Conservation (phyloP, 164 flowering plant species). For the Annona cherimola region DNA sequence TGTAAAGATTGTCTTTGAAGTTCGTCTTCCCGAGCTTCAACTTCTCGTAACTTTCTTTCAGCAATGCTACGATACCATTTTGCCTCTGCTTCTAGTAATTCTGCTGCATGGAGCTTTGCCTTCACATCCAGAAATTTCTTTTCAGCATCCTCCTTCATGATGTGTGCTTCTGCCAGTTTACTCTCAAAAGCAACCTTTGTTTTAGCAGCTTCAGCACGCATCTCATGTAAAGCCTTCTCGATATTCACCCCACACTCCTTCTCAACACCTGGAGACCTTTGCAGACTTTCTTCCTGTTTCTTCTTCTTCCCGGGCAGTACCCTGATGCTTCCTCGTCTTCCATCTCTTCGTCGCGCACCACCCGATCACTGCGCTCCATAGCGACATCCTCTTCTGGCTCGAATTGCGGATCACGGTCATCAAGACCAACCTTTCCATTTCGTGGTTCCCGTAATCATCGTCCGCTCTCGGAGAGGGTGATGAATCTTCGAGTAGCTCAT, state of each 20-base stretch:
- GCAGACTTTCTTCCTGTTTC: too few species aligned
- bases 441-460: constrained; percentile 1
- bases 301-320: too few species aligned
- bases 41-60: constrained; percentile 79
- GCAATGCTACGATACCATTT: constrained; percentile 53
- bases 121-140: constrained; percentile 60
- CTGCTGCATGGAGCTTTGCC: constrained; percentile 59
- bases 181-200: constrained; percentile 67
- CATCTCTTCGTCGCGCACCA: neutral
- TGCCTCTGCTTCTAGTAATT: constrained; percentile 75
- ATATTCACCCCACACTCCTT: too few species aligned
- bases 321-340: constrained; percentile 6
- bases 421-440: constrained; percentile 4
- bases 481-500: neutral
- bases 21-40: constrained; percentile 90
- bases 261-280: too few species aligned
- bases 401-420: constrained; percentile 1
- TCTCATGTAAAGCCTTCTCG: constrained; percentile 89
- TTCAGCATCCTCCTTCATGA: constrained; percentile 63
- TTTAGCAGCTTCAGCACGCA: constrained; percentile 89
- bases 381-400: constrained; percentile 1
- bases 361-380: neutral
- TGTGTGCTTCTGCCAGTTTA: constrained; percentile 65
- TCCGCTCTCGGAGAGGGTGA: neutral
- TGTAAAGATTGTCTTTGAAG: constrained; percentile 51